These are phyloP conservation scores for Theobroma grandiflorum DNA, from an alignment of 441 rosid species.

Conservation along the genomic window DNA sequence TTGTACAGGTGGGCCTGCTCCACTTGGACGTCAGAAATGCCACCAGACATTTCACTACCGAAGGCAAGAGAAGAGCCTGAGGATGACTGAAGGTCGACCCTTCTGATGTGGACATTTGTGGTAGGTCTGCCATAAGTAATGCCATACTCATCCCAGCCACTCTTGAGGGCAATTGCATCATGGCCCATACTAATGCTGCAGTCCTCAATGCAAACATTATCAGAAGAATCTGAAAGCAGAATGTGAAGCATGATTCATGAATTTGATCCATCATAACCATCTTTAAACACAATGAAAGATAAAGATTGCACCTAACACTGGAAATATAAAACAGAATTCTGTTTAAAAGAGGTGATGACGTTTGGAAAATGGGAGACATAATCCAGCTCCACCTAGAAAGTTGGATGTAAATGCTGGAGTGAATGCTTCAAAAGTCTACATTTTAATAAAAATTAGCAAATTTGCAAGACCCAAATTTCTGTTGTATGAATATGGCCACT, in stretches of 20 bases:
- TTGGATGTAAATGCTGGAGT: neutral
- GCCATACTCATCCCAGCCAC: constrained; percentile 98
- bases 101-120: constrained; percentile 57
- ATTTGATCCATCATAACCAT: neutral
- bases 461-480: neutral
- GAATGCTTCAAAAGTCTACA: neutral
- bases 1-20: constrained; percentile 50
- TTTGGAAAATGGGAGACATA: neutral
- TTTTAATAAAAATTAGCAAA: neutral
- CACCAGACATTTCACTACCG: constrained; percentile 99
- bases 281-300: neutral
- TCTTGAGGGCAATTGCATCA: constrained; percentile 77
- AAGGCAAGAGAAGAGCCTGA: constrained; percentile 76
- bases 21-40: constrained; percentile 65
- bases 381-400: neutral
- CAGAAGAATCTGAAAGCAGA: constrained; percentile 74
- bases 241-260: neutral
- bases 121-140: constrained; percentile 74
- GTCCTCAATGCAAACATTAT: constrained; percentile 82
- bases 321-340: neutral
- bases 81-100: constrained; percentile 66
- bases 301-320: neutral
- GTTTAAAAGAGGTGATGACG: neutral
- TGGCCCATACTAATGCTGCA: constrained; percentile 75
- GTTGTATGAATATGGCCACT: neutral